Evolutionary conservation across 2,329 filamentous ascomycete genomes (phyloP).

Genomic region (Botryotinia calthae): DNA sequence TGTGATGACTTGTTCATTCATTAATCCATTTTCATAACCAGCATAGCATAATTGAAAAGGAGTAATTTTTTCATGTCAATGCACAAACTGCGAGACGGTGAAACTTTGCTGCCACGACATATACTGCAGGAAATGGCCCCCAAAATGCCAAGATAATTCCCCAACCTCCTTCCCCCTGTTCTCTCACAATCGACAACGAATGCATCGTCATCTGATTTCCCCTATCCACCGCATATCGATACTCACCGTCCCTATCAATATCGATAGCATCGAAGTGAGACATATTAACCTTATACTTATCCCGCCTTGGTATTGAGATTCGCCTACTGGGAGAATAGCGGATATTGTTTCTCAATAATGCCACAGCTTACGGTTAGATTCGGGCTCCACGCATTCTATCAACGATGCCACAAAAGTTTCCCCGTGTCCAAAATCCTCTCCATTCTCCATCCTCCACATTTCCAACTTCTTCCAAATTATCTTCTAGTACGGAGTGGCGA

Average conservation of each 20-base stretch:
- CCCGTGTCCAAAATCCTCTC: constrained; percentile 14
- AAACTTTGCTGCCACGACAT: constrained; percentile 6
- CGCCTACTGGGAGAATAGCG: neutral
- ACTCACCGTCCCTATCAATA: constrained; percentile 14
- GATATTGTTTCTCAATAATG: neutral
- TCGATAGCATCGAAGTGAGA: constrained; percentile 8
- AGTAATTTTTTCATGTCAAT: neutral
- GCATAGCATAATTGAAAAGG: neutral
- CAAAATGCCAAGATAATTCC: constrained; percentile 2
- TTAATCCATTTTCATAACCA: neutral
- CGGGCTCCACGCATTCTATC: neutral
- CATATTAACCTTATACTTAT: constrained; percentile 4
- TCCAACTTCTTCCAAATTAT: neutral
- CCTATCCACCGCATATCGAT: constrained; percentile 11
- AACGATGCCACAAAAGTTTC: neutral
- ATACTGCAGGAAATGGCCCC: neutral
- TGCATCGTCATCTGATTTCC: neutral
- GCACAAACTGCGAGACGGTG: neutral
- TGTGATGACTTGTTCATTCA: neutral
- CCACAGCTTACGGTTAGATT: neutral
- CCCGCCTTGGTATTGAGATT: neutral
- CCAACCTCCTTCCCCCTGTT: neutral
- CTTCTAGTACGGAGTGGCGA: neutral
- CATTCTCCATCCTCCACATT: constrained; percentile 16
- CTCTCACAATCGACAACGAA: neutral